phyloP scores from a whole-genome alignment of 805 yeast genomes.

The Saccharomyces jurei region DNA sequence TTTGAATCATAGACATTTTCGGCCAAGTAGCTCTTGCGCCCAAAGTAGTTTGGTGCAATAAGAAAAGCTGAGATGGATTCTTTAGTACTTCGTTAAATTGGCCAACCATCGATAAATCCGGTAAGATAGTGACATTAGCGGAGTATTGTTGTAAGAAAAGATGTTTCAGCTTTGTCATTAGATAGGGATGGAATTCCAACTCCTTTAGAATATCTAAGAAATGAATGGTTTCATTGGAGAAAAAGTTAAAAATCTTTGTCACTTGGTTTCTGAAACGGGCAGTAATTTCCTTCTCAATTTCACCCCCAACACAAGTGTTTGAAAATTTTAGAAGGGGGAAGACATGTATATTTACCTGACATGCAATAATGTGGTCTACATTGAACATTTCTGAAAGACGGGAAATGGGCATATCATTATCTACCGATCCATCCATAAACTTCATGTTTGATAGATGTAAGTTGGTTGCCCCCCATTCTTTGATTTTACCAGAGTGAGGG shows the following conservation, averaged over 20 bases:
- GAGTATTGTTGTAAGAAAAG: conserved; percentile 79
- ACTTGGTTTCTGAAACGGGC: conserved; percentile 46
- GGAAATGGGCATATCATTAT: conserved; percentile 85
- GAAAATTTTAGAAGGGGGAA: conserved; percentile 74
- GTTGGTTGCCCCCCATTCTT: conserved; percentile 64
- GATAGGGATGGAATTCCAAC: conserved; percentile 64
- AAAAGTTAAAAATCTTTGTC: conserved; percentile 48
- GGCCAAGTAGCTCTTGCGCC: conserved; percentile 97
- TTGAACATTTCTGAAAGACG: conserved; percentile 93
- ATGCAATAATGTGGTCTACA: conserved; percentile 93
- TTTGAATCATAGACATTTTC: conserved; percentile 70
- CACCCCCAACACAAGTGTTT: conserved; percentile 61
- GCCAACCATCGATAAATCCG: conserved; percentile 49
- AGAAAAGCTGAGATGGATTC: conserved; percentile 75
- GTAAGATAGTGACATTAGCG: conserved; percentile 90
- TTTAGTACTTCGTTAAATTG: conserved; percentile 58
- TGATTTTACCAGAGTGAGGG: conserved; percentile 58
- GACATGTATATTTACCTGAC: conserved; percentile 95
- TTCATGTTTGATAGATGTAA: conserved; percentile 44
- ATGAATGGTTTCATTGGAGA: conserved; percentile 69
- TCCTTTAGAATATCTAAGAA: conserved; percentile 65
- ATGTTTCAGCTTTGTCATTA: conserved; percentile 65
- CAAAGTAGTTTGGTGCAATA: conserved; percentile 53
- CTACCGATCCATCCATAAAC: conserved; percentile 94
- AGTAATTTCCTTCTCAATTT: conserved; percentile 51